Base-by-base conservation (phyloP, 2,329 filamentous ascomycete genomes). In the Aaosphaeria pasadenensis region DNA sequence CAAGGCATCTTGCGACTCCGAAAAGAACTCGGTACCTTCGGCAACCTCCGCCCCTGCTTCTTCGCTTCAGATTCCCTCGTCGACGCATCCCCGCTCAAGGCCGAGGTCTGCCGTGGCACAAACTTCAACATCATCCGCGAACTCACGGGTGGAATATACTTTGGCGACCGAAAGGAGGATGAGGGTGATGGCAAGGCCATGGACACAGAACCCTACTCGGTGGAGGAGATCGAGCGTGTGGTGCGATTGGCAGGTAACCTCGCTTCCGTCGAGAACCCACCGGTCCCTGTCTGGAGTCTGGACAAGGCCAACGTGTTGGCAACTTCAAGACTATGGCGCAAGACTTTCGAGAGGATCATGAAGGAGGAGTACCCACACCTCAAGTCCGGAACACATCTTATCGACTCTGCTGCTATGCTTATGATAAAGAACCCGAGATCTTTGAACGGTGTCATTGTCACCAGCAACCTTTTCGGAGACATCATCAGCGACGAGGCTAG, bases 241-340 rank as follows among this genome's bases (percentile, higher is more conserved):
- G 88, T 87, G 7, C 81, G 91, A 36, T 80, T 96, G 39, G 91
- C 87, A 2, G 92, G 84, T 5, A 84, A 87, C 73, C 78, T 97
- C 29, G 92, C 92, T 3, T 78, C 91, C 45, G 85, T 86, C 43
- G 82, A 86, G 58, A 79, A 87, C 69, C 88, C 89, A 1, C 88
- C 88, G 1, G 78, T 86, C 35, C 87, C 86, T 47, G 89, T 96
- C 42, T 89, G 84, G 86, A 89, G 84, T 66, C 76, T 96, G 64
- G 94, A 97, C 74, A 97, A 97, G 84, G 94, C 92, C 47, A 97
- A 97, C 67, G 92, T 97, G 44, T 81, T 97, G 55, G 92, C 92
- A 1, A 96, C 91, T 11, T 89, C 85, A 67, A 78, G 92, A 39
- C 77, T 97, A 62, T 97, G 92, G 92, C 81, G 92, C 52, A 91